Base-by-base conservation (phyloP, 176 grass and related monocot genomes). In the Pontederia paniculata region DNA sequence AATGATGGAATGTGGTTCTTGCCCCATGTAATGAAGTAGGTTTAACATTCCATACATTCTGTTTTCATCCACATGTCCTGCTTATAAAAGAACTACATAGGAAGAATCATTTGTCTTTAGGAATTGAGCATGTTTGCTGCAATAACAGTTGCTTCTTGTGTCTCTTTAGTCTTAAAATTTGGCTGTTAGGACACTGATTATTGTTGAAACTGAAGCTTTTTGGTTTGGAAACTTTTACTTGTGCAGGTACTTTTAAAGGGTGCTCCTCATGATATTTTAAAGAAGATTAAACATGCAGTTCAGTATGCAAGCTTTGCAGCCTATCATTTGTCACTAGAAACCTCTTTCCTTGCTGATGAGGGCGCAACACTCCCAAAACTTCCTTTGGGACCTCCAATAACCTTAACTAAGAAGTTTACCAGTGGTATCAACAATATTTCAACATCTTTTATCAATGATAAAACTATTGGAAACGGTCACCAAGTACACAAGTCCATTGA, bases 321-420 rank as follows among this genome's bases (percentile, higher is more conserved):
- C 47, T 89, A 96, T 82, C 90, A 96, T 69, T 79, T 96, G 23
- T 89, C 70, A 48, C 65, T 83, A 43, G 78, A 96, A 70, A 83
- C 67, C 16, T 96, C 90, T 56, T 96, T 89, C 47, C 74, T 96
- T 72, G 82, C 76, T 23, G 90, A 96, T 53, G 90, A 89, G 75
- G 90, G 90, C 10, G 85, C 90, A 50, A 83, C 70, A 69, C 41
- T 85, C 63, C 69, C 78, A 48, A 77, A 55, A 62, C 61, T 78
- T 70, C 63, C 74, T 82, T 78, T 60, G 57, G 41, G 62, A 68
- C 62, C 65, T 70, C 31, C 12, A 18, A 54, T 65, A 17, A 42
- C 48, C 46, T 57, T 62, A 56, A 44, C 45, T 48, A 54, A 76
- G 63, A 89, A 81, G 60, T 68, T 57, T n/a, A 23, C 14, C 47